Percentiles rank a stretch among this genome's conserved stretches.
Evolutionary conservation across 139 green algal species (phyloP).

Genomic region (Closterium sp.): DNA sequence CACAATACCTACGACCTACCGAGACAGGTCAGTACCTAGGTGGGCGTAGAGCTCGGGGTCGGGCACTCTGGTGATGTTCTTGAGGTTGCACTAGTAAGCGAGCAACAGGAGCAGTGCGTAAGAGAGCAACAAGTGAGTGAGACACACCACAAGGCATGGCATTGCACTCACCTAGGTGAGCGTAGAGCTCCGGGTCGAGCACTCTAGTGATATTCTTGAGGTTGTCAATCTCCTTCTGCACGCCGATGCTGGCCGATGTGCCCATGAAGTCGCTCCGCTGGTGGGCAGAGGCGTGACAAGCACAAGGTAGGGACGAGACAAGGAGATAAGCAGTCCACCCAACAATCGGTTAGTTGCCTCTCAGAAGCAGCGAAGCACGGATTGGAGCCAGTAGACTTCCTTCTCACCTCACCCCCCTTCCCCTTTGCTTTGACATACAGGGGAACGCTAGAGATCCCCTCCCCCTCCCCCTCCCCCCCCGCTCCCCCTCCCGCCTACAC

Average conservation of each 20-base stretch:
- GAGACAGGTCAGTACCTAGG: not conserved
- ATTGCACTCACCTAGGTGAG: slow-evolving; percentile 5
- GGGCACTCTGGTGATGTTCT: not conserved
- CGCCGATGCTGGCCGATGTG: slow-evolving; percentile 67
- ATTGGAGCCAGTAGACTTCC: no score
- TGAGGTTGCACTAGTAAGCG: no score
- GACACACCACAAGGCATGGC: no score
- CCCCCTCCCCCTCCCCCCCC: no score
- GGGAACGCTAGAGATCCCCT: not conserved
- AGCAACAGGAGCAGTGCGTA: no score
- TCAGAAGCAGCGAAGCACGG: no score
- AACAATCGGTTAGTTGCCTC: no score
- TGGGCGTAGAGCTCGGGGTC: slow-evolving; percentile 16
- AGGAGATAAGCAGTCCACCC: no score
- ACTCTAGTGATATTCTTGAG: slow-evolving; percentile 47
- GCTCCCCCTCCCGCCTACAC: not conserved
- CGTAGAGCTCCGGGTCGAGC: slow-evolving; percentile 43
- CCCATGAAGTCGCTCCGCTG: slow-evolving; percentile 72
- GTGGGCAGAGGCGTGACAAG: no score
- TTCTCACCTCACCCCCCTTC: not conserved
- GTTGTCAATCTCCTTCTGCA: slow-evolving; percentile 56
- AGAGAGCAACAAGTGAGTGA: not conserved
- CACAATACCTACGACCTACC: not conserved
- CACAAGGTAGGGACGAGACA: no score
- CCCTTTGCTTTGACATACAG: no score